Evolutionary conservation across 1,139 yeast species (phyloP).

Genomic region (Scheffersomyces quercinus): DNA sequence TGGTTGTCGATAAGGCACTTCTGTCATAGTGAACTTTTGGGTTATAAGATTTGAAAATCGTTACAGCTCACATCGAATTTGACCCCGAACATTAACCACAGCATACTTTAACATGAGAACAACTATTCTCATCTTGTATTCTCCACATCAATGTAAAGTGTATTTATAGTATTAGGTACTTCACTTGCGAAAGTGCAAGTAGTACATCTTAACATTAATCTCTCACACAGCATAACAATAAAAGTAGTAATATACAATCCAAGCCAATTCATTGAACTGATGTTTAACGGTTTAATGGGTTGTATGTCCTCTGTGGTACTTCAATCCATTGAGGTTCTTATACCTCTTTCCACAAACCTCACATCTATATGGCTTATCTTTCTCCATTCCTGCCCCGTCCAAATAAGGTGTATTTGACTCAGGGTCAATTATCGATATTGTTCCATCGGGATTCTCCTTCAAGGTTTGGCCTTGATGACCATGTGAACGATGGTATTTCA

Average conservation of each 20-base stretch:
- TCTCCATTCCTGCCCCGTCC: slow-evolving; percentile 91
- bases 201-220: no score
- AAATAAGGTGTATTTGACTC: slow-evolving; percentile 87
- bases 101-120: no score
- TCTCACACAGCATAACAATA: neutral
- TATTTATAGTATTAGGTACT: no score
- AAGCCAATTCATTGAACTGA: neutral
- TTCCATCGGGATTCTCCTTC: slow-evolving; percentile 90
- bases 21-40: no score
- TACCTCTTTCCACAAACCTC: slow-evolving; percentile 98
- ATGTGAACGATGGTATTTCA: slow-evolving; percentile 91
- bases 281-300: slow-evolving; percentile 60
- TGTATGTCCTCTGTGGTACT: slow-evolving; percentile 96
- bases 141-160: no score
- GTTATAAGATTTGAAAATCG: no score
- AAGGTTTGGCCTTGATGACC: slow-evolving; percentile 96
- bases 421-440: slow-evolving; percentile 90
- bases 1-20: no score
- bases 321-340: slow-evolving; percentile 92
- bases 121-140: no score
- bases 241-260: neutral
- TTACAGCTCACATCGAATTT: no score
- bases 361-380: slow-evolving; percentile 97
- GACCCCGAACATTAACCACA: no score
- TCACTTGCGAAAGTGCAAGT: no score